Conservation (phyloP, 805 yeast genomes). For the Helenozyma baotianmanensis region DNA sequence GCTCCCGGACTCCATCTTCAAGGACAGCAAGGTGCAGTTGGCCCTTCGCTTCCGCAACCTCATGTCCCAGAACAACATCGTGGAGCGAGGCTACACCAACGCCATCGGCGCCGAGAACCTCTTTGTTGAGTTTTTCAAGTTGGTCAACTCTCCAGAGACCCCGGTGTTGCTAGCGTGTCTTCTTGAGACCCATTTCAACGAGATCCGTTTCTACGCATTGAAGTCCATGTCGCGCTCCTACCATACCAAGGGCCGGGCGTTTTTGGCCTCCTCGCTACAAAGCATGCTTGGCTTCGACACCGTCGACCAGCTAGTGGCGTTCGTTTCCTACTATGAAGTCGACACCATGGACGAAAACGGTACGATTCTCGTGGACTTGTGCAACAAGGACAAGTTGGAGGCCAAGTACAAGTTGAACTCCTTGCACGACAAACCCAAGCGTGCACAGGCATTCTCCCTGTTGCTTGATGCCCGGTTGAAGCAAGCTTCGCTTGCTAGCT, state of each 20-base stretch:
- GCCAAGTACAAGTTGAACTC: slow-evolving; percentile 35
- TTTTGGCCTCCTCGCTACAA: slow-evolving; percentile 44
- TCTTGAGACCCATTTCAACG: slow-evolving; percentile 75
- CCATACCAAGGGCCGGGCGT: slow-evolving; percentile 69
- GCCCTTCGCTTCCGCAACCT: slow-evolving; percentile 69
- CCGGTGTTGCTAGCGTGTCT: slow-evolving; percentile 73
- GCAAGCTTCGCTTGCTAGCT: slow-evolving; percentile 19
- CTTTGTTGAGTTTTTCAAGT: slow-evolving; percentile 59
- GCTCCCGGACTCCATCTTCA: slow-evolving; percentile 54
- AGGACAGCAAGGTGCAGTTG: slow-evolving; percentile 55
- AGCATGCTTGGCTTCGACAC: slow-evolving; percentile 64
- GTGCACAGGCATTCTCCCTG: slow-evolving; percentile 30
- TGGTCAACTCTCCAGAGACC: slow-evolving; percentile 40
- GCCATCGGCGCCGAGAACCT: slow-evolving; percentile 54
- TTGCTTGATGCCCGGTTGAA: slow-evolving; percentile 26
- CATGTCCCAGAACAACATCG: slow-evolving; percentile 56
- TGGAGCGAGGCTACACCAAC: slow-evolving; percentile 49
- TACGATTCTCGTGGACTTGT: slow-evolving; percentile 31
- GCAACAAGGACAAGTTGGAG: slow-evolving; percentile 40
- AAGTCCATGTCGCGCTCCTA: slow-evolving; percentile 59
- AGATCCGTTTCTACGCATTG: slow-evolving; percentile 69
- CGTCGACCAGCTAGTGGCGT: slow-evolving; percentile 46
- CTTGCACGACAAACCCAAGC: slow-evolving; percentile 33
- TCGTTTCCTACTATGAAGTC: slow-evolving; percentile 63
- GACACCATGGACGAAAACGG: slow-evolving; percentile 33